phyloP scores from a whole-genome alignment of 345 rosid species.

The Citrus australasica region DNA sequence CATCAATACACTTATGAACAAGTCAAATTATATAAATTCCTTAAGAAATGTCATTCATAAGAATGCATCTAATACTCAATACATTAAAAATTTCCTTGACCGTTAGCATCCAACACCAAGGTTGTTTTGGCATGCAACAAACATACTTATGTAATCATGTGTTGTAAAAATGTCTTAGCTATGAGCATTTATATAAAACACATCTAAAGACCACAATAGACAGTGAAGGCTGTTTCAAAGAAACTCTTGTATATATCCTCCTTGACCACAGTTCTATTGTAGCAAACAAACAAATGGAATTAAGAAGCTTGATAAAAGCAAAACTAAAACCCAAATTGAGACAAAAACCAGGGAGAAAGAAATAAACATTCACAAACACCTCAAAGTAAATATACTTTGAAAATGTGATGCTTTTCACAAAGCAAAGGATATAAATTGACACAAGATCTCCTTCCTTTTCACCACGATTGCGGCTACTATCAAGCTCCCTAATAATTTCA shows the following conservation, averaged over 20 bases:
- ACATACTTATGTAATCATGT: background rate
- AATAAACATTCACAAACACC: background rate
- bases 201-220: background rate
- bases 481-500: slow-evolving; percentile 74
- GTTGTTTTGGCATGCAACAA: background rate
- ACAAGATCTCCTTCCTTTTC: slow-evolving; percentile 78
- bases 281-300: background rate
- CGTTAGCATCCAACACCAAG: background rate
- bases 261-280: background rate
- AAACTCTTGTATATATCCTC: background rate
- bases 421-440: slow-evolving; percentile 70
- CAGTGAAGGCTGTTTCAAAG: background rate
- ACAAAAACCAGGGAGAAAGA: background rate
- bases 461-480: slow-evolving; percentile 78
- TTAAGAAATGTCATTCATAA: background rate
- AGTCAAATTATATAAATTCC: background rate
- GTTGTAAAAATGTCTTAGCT: background rate
- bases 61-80: background rate
- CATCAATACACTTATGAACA: background rate
- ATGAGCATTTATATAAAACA: too few species aligned
- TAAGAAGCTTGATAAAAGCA: background rate
- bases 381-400: background rate
- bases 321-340: background rate
- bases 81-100: background rate
- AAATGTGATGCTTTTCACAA: background rate